phyloP scores from a whole-genome alignment of 176 grass and related monocot species.

The Luzula sylvatica region DNA sequence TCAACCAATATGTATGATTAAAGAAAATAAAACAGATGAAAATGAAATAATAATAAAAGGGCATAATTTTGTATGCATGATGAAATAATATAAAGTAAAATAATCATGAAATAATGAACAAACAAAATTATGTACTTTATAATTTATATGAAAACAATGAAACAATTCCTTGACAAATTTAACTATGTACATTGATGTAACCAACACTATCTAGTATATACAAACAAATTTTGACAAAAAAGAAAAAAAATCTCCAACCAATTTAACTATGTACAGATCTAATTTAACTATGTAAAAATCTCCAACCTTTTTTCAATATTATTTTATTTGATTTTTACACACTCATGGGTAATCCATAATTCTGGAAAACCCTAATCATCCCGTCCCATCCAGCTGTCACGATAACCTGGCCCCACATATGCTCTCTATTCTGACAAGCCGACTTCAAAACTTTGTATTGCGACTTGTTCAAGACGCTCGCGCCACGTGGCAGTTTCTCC shows the following conservation, averaged over 20 bases:
- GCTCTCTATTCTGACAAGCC: conserved; percentile 42
- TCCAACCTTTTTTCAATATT: conserved; percentile 6
- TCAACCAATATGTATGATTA: no score
- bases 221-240: no score
- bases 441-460: conserved; percentile 56
- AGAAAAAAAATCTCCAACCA: conserved; percentile 20
- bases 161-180: no score
- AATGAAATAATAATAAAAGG: no score
- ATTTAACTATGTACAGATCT: conserved; percentile 44
- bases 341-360: conserved; percentile 59
- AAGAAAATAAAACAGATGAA: no score
- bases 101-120: no score
- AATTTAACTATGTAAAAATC: conserved; percentile 34
- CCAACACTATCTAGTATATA: no score
- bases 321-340: conserved; percentile 27
- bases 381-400: conserved; percentile 83
- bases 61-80: no score
- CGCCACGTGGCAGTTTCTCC: conserved; percentile 58
- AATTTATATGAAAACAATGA: no score
- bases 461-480: conserved; percentile 34
- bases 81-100: no score
- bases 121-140: no score
- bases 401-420: conserved; percentile 82
- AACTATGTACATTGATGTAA: no score
- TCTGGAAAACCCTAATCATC: conserved; percentile 64